Base-by-base conservation (phyloP, 768 basidiomycete genomes). In the Calocybe cyanea region DNA sequence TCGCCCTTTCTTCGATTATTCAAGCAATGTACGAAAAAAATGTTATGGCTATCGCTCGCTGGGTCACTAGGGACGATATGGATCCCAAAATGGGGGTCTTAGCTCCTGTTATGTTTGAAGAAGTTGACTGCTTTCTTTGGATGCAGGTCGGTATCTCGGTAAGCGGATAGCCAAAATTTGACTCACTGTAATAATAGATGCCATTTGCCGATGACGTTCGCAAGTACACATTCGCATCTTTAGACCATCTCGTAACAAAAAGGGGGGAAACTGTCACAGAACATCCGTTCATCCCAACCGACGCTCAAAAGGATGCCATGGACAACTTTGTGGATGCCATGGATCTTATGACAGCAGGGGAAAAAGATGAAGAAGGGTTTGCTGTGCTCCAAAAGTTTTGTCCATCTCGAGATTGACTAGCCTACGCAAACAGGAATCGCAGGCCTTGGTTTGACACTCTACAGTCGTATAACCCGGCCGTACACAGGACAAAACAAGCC, bases 121-220 rank as follows among this genome's bases (percentile, higher is more conserved):
- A 80, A 14, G 72, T 87, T 8, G 91, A 96, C 55, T 89, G 82
- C 58, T 68, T 95, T 46, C 72, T 92, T 38, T 96, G 87, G 89
- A 79, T 80, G 17, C 85, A 85, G 69, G 93, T 91, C 57, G 18
- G 23, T 4, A 7, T n/a, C 14, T 24, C 21, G 9, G 7, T 11
- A n/a, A 11, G 13, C 8, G 3, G n/a, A 18, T 32, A 17, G 35
- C n/a, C 6, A 18, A 30, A 15, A 8, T 55, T n/a, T 7, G n/a
- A n/a, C 31, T 25, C 4, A 40, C 35, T 9, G 2, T 28, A 14
- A 7, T 43, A 2, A 9, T 33, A 94, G 92, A 80, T 97, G 77
- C 95, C 95, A 0, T 97, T 96, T 58, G 92, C 92, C 2, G 95
- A 99, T 60, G 95, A 99, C 56, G 73, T 92, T 42, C 81, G 92